phyloP scores from a whole-genome alignment of 2,329 filamentous ascomycete species.

The Curvularia lunata region DNA sequence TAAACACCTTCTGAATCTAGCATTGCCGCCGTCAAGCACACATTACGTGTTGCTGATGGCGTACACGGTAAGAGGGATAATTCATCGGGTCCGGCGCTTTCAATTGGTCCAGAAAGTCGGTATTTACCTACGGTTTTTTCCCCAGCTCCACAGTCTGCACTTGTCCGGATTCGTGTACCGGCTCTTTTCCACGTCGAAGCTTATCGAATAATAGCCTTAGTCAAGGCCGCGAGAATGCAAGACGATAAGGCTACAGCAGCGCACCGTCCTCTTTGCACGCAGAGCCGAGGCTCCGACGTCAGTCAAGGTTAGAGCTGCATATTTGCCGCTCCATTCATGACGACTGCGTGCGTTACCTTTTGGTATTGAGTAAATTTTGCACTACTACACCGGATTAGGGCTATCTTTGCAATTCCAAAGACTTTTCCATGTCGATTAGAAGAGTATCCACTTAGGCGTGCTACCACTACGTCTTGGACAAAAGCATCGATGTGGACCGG shows the following conservation, averaged over 20 bases:
- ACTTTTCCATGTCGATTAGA: slow-evolving; percentile 34
- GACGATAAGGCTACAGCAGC: slow-evolving; percentile 44
- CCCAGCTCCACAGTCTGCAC: slow-evolving; percentile 18
- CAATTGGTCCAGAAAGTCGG: slow-evolving; percentile 6
- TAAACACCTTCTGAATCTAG: background rate
- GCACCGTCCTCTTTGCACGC: slow-evolving; percentile 25
- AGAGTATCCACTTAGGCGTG: slow-evolving; percentile 16
- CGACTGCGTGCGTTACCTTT: slow-evolving; percentile 21
- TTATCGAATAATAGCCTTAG: slow-evolving; percentile 46
- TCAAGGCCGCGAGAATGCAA: slow-evolving; percentile 36
- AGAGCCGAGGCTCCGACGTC: slow-evolving; percentile 22
- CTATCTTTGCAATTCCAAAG: slow-evolving; percentile 29
- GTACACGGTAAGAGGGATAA: background rate
- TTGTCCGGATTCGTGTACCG: slow-evolving; percentile 18
- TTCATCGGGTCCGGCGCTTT: slow-evolving; percentile 5
- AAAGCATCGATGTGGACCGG: no score
- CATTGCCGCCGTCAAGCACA: background rate
- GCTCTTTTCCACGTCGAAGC: slow-evolving; percentile 30
- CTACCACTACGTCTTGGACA: background rate
- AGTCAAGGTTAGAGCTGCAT: slow-evolving; percentile 28
- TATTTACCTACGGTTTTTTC: slow-evolving; percentile 8
- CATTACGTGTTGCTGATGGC: no score
- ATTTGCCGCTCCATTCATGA: slow-evolving; percentile 26
- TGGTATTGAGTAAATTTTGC: slow-evolving; percentile 15
- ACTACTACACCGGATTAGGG: slow-evolving; percentile 30